These are phyloP conservation scores for Xylaria intraflava DNA, from an alignment of 495 filamentous ascomycete species.

Conservation along the genomic window DNA sequence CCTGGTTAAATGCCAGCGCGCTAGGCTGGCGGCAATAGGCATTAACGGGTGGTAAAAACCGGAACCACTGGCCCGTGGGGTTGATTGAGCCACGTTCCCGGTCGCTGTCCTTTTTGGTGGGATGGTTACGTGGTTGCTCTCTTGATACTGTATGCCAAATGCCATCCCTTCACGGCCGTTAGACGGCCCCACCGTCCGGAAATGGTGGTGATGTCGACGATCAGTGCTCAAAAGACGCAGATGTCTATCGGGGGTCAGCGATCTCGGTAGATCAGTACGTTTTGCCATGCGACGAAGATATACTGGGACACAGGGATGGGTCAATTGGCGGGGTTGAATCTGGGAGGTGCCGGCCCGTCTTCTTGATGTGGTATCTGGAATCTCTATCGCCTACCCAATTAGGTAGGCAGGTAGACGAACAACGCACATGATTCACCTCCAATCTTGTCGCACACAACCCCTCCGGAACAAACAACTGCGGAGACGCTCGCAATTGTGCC, in stretches of 20 bases:
- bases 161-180: background rate
- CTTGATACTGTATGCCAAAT: background rate
- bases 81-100: conserved; percentile 3
- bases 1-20: conserved; percentile 7
- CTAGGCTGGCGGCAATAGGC: conserved; percentile 10
- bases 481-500: conserved; percentile 5
- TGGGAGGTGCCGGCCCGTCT: background rate
- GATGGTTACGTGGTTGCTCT: background rate
- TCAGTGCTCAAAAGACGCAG: background rate
- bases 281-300: background rate
- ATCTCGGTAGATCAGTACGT: conserved; percentile 1
- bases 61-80: conserved; percentile 6
- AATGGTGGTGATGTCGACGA: background rate
- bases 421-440: background rate
- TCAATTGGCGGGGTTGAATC: background rate
- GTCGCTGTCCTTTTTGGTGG: background rate
- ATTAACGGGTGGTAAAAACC: conserved; percentile 2
- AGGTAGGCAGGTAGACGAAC: background rate
- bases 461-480: conserved; percentile 6
- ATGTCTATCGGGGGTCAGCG: background rate
- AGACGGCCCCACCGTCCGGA: background rate
- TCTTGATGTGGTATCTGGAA: background rate
- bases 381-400: conserved; percentile 1
- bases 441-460: conserved; percentile 6
- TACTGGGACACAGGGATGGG: background rate